A percentile compares a stretch with the other conserved stretches of the same genome.
Evolutionary conservation across 176 grass and related monocot species (phyloP).

Genomic region (Elaeis guineensis): DNA sequence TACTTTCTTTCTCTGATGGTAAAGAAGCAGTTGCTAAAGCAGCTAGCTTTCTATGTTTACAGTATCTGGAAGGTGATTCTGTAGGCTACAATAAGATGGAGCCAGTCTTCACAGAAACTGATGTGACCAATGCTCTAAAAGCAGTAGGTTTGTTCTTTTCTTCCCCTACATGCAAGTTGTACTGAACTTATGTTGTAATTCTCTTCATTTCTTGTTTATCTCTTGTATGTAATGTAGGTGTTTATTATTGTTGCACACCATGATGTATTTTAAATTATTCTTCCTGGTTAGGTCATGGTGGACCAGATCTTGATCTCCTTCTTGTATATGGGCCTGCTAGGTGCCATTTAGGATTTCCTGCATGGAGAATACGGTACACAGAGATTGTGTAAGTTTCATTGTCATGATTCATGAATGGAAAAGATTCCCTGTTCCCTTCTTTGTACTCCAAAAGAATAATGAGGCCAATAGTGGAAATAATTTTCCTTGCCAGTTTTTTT

Average conservation of each 20-base stretch:
- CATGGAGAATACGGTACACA: conserved; percentile 90
- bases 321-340: conserved; percentile 72
- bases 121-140: conserved; percentile 59
- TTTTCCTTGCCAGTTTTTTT: no score
- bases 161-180: no score
- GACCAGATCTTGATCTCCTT: conserved; percentile 82
- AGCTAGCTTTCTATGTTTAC: conserved; percentile 66
- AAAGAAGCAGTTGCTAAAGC: conserved; percentile 84
- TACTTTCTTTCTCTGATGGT: conserved; percentile 70
- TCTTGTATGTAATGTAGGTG: no score
- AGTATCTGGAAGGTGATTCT: conserved; percentile 31
- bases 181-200: no score
- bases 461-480: no score
- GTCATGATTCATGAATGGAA: background rate
- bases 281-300: conserved; percentile 56
- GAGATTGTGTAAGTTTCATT: conserved; percentile 78
- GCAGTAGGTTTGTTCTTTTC: conserved; percentile 36
- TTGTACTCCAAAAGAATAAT: no score
- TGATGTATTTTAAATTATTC: conserved; percentile 1
- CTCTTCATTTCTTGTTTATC: no score
- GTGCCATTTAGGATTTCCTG: conserved; percentile 93
- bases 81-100: conserved; percentile 14
- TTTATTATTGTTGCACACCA: no score
- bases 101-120: conserved; percentile 49
- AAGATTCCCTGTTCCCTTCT: background rate